Evolutionary conservation across 768 basidiomycete species (phyloP), one percentile per base, ranked within the genome.

Genomic region (Panaeolus cyanescens): DNA sequence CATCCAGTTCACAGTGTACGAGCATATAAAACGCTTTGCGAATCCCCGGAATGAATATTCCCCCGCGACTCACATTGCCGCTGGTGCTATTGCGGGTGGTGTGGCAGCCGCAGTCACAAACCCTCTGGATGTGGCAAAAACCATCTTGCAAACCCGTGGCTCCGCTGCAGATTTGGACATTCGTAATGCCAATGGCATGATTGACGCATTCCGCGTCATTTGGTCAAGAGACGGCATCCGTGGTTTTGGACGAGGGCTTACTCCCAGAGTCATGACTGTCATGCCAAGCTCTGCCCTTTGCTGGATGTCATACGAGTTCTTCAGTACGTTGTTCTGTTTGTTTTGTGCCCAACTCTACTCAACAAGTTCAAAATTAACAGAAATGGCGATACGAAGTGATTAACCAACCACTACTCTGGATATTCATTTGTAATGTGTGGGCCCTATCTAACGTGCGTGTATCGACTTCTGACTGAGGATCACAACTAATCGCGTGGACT

Each of bases 271-370:
- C 56, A 77, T 99, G 74, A 96, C 96, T 25, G 93, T 92, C 68
- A 93, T 98, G 88, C 97, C 97, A 5, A 95, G 93, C 71, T 97
- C 96, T 57, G 97, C 97, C 9, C 81, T 99, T 54, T 96, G 93
- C 76, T 99, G 96, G 97, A 79, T 96, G 72, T 96, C 95, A 57
- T 96, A 98, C 70, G 96, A 98, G 76, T 97, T 96, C 79, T 97
- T 97, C 85, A 97, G 95, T 96, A 73, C 79, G 95, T 88, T 55
- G 56, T 54, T 32, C 58, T 20, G 36, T 59, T 28, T 4, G 15
- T 28, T 28, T 63, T 57, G 33, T 56, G 40, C 12, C 54, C 19
- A 13, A 32, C 42, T 54, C 30, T 60, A 53, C 50, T 60, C 30
- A 58, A 9, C 8, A 54, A 56, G 59, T 57, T 57, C 30, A 68